A percentile compares a stretch with the other conserved stretches of the same genome.
phyloP scores from a whole-genome alignment of 2,329 filamentous ascomycete species.

The Aspergillus persii region DNA sequence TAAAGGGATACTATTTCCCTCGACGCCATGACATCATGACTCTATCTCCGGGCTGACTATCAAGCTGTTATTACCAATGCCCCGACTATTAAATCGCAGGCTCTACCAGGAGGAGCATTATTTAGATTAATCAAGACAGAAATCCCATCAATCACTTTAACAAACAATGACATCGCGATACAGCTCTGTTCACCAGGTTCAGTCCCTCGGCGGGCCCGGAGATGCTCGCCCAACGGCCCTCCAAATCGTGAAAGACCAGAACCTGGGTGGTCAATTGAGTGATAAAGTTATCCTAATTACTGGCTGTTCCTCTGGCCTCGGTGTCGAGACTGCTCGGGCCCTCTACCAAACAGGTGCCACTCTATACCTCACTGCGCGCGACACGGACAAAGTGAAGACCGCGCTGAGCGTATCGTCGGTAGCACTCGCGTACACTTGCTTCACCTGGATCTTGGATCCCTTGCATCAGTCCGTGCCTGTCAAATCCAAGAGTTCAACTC shows the following conservation, averaged over 20 bases:
- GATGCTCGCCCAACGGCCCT: constrained; percentile 26
- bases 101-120: no score
- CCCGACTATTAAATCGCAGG: no score
- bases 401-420: constrained; percentile 21
- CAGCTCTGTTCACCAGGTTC: no score
- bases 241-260: constrained; percentile 36
- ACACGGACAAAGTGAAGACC: constrained; percentile 32
- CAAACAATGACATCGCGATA: no score
- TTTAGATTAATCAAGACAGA: no score
- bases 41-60: no score
- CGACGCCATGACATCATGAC: no score
- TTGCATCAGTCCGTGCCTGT: constrained; percentile 9
- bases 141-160: no score
- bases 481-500: constrained; percentile 3
- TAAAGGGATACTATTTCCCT: no score
- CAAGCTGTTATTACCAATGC: no score
- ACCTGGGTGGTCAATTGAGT: constrained; percentile 14
- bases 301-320: constrained; percentile 38
- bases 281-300: constrained; percentile 18
- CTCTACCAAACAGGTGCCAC: constrained; percentile 37
- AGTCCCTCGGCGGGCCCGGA: constrained; percentile 10
- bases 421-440: constrained; percentile 21
- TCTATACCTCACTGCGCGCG: constrained; percentile 37
- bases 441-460: constrained; percentile 7
- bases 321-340: constrained; percentile 46